Evolutionary conservation across 2,329 filamentous ascomycete species (phyloP).

Genomic region (Uncinocarpus reesii): DNA sequence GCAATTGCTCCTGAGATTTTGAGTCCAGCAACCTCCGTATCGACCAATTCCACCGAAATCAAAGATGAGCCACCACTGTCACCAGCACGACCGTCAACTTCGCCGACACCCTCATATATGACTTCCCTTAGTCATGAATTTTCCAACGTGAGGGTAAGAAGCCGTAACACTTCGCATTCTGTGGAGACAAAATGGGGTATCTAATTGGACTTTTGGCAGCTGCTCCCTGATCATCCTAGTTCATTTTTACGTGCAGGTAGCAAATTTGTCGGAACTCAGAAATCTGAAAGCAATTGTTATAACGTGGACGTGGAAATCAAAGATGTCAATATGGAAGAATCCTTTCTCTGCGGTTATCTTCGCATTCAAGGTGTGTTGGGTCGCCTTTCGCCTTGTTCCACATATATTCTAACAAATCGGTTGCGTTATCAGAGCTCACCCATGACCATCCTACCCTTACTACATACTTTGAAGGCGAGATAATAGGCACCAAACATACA

Average conservation of each 20-base stretch:
- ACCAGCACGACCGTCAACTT: conserved; percentile 23
- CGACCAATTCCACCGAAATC: conserved; percentile 2
- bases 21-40: conserved; percentile 4
- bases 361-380: conserved; percentile 70
- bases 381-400: background rate
- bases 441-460: conserved; percentile 95
- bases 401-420: conserved; percentile 6
- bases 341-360: conserved; percentile 87
- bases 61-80: conserved; percentile 22
- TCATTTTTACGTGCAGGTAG: conserved; percentile 80
- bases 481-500: conserved; percentile 89
- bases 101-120: conserved; percentile 29
- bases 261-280: conserved; percentile 80
- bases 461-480: conserved; percentile 96
- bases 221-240: conserved; percentile 68
- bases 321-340: conserved; percentile 87
- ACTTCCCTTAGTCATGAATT: conserved; percentile 46
- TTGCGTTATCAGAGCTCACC: conserved; percentile 59
- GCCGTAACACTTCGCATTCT: conserved; percentile 6
- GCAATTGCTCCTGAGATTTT: background rate
- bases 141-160: conserved; percentile 46
- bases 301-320: conserved; percentile 96
- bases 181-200: background rate
- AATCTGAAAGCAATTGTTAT: conserved; percentile 85
- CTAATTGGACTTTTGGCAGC: conserved; percentile 37